These are phyloP conservation scores for Paramecium caudatum DNA, from an alignment of 73 alveolate species.

Conservation along the genomic window DNA sequence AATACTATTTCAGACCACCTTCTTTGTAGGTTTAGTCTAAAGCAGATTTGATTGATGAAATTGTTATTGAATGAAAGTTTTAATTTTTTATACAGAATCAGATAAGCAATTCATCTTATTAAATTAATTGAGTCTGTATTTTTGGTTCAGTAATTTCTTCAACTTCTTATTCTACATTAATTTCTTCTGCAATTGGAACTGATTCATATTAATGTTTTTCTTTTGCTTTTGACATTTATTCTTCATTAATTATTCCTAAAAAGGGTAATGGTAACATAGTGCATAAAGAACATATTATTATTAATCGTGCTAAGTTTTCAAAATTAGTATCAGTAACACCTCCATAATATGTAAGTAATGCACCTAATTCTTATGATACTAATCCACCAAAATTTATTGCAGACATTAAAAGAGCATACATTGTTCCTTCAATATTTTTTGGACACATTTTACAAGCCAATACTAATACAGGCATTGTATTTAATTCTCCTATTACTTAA, in stretches of 20 bases:
- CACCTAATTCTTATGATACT: conserved; percentile 85
- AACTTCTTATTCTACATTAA: conserved; percentile 56
- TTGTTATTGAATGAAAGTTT: neutral
- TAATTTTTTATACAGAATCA: neutral
- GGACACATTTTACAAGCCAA: conserved; percentile 90
- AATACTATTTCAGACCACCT: neutral
- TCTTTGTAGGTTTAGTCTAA: neutral
- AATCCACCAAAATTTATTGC: conserved; percentile 87
- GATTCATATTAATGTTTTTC: conserved; percentile 45
- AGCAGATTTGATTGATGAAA: conserved; percentile 7
- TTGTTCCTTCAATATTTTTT: conserved; percentile 88
- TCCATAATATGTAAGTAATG: conserved; percentile 76
- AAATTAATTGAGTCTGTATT: neutral
- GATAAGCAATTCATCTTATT: conserved; percentile 6
- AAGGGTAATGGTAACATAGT: conserved; percentile 38
- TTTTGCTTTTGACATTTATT: neutral
- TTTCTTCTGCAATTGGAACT: neutral
- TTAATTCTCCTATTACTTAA: conserved; percentile 80
- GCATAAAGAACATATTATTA: conserved; percentile 72
- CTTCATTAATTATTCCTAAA: conserved; percentile 49
- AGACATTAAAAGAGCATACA: conserved; percentile 88
- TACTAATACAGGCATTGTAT: conserved; percentile 89
- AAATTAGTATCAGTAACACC: conserved; percentile 84
- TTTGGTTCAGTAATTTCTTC: conserved; percentile 60
- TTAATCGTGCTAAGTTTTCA: conserved; percentile 79